Base-by-base conservation (phyloP, 2,329 filamentous ascomycete genomes). In the Basipetospora sp. region DNA sequence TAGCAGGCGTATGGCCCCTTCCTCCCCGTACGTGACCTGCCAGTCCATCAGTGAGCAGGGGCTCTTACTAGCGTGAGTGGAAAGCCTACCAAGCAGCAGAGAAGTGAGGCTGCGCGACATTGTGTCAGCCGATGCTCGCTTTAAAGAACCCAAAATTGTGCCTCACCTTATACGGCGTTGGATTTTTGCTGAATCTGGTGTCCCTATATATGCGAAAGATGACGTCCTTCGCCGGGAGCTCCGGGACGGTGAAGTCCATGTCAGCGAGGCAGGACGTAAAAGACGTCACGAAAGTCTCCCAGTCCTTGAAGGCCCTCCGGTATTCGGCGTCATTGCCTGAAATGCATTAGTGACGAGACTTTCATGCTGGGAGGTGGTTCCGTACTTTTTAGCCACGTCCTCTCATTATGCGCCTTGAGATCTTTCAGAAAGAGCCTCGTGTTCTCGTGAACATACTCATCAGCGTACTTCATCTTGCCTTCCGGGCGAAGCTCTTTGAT, bases 1-100 rank as follows among this genome's bases (percentile, higher is more conserved):
- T 94, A 94, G 51, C 76, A 79, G 5, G 86, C 86, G 56, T 90
- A 92, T 8, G 81, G 78, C 0, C 84, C 84, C 57, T 94, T 93
- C 39, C 81, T 72, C 15, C 86, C 86, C 0, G 85, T 92, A 15
- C 86, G 77, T 40, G 82, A 90, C 74, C 69, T 72, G 44, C n/a
- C 31, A 18, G 25, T 9, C n/a, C 5, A 19, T 30, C 50, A 59
- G 50, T 17, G n/a, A n/a, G n/a, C n/a, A n/a, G n/a, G n/a, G n/a
- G n/a, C 15, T 33, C 6, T 11, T 8, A 4, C 15, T 13, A 28
- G 16, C 15, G 10, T 14, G 32, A 15, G 4, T 4, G 16, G 9
- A 13, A 10, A 54, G 74, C 77, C 31, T 35, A 40, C 38, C 83
- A 93, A 17, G 83, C 82, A 27, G 80, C 85, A 8, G 80, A 82